Conservation (phyloP, 345 rosid genomes). For the Linum trigynum region DNA sequence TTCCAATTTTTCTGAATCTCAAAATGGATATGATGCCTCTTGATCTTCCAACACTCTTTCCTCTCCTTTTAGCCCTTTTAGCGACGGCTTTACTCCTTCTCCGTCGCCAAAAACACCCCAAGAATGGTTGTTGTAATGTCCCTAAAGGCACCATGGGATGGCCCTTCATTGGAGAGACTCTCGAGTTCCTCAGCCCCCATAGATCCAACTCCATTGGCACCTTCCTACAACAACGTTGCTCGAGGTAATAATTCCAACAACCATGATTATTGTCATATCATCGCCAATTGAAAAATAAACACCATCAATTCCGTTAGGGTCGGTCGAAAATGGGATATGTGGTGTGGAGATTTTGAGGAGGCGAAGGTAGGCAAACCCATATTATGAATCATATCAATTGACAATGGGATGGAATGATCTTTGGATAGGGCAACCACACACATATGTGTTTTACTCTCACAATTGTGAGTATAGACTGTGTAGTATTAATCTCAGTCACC, state of each 20-base stretch:
- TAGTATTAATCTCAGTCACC: too few relatives aligned
- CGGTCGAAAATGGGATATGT: too few relatives aligned
- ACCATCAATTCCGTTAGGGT: too few relatives aligned
- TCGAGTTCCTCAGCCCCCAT: conserved; percentile 71
- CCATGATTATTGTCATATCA: not conserved
- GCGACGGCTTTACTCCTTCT: conserved; percentile 11
- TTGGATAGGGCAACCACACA: too few relatives aligned
- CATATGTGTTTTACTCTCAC: too few relatives aligned
- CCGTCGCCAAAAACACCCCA: not conserved
- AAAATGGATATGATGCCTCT: not conserved
- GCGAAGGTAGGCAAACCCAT: too few relatives aligned
- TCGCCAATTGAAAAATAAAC: not conserved
- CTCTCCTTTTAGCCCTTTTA: conserved; percentile 18
- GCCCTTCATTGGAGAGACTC: conserved; percentile 72
- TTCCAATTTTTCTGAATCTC: too few relatives aligned
- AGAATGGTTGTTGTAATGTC: conserved; percentile 12
- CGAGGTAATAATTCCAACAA: conserved; percentile 31
- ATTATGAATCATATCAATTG: too few relatives aligned
- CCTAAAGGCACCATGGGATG: conserved; percentile 67
- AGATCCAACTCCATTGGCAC: conserved; percentile 49
- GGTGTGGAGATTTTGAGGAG: too few relatives aligned
- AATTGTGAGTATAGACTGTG: not conserved
- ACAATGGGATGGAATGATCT: too few relatives aligned
- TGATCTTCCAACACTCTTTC: not conserved
- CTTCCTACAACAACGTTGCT: conserved; percentile 57